phyloP scores from a whole-genome alignment of 495 filamentous ascomycete species.

The Aspergillus mulundensis region DNA sequence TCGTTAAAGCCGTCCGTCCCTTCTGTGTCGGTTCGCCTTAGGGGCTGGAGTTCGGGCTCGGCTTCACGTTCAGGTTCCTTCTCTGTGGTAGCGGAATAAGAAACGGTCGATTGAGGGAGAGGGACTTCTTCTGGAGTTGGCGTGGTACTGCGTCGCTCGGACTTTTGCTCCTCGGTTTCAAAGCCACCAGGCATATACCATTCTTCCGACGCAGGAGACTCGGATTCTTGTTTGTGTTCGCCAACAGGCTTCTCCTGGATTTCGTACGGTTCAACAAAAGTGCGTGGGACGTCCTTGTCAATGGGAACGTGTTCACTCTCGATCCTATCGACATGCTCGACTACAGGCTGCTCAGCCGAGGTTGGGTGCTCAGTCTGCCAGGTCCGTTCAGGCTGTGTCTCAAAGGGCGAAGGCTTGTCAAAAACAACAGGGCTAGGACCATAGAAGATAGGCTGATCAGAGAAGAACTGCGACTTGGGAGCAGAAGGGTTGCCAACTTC shows the following conservation, averaged over 20 bases:
- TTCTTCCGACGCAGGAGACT: constrained; percentile 23
- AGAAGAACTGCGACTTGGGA: constrained; percentile 9
- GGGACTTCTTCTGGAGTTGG: constrained; percentile 5
- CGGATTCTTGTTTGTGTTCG: constrained; percentile 3
- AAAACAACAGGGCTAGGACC: constrained; percentile 19
- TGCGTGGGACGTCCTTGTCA: neutral
- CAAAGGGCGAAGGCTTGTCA: constrained; percentile 1
- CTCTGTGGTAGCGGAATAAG: constrained; percentile 19
- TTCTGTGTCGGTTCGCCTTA: constrained; percentile 10
- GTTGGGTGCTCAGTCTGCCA: constrained; percentile 2
- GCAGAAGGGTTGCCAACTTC: constrained; percentile 24
- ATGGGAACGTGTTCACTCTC: constrained; percentile 8
- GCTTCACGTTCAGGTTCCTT: constrained; percentile 13
- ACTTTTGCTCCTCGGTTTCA: constrained; percentile 20
- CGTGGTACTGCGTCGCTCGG: constrained; percentile 8
- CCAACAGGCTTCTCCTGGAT: neutral
- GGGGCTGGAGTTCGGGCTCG: neutral
- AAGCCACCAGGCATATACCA: constrained; percentile 44
- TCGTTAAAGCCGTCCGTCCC: constrained; percentile 22
- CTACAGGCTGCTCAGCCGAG: constrained; percentile 30
- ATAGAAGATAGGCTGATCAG: constrained; percentile 20
- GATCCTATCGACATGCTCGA: constrained; percentile 23
- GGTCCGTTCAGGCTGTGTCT: neutral
- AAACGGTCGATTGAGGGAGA: constrained; percentile 25
- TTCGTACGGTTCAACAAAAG: neutral